These are phyloP conservation scores for Aspergillus chevalieri DNA, from an alignment of 2,329 filamentous ascomycete species.

Conservation along the genomic window DNA sequence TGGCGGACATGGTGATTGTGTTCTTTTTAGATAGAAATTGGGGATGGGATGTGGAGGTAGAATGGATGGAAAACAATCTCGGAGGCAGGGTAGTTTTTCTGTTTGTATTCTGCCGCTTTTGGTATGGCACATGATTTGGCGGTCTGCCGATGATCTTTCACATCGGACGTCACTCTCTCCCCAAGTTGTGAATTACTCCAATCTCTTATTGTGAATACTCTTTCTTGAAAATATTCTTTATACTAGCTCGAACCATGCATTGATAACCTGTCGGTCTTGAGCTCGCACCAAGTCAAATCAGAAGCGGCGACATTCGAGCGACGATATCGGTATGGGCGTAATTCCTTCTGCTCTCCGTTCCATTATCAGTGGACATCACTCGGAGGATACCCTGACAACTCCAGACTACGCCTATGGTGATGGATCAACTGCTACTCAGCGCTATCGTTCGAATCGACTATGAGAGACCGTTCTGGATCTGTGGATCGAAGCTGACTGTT, in stretches of 20 bases:
- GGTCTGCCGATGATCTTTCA: too few relatives aligned
- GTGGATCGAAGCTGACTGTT: background rate
- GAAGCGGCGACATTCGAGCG: background rate
- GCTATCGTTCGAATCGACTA: background rate
- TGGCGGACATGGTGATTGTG: constrained; percentile 32
- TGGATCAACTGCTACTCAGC: background rate
- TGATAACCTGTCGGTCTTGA: background rate
- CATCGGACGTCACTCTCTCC: too few relatives aligned
- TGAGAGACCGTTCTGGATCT: background rate
- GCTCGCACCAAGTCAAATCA: background rate
- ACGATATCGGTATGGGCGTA: background rate
- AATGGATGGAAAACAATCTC: too few relatives aligned
- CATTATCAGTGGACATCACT: background rate
- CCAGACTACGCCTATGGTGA: background rate
- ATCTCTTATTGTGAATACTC: too few relatives aligned
- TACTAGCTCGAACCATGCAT: background rate
- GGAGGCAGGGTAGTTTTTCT: too few relatives aligned
- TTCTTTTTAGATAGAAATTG: background rate
- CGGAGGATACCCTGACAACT: background rate
- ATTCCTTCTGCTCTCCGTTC: background rate
- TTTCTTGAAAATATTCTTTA: background rate
- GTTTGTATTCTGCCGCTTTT: too few relatives aligned
- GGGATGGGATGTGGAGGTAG: background rate
- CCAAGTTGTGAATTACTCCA: too few relatives aligned
- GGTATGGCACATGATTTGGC: too few relatives aligned